Conservation (phyloP, 805 yeast genomes). For the Wickerhamomyces bisporus region DNA sequence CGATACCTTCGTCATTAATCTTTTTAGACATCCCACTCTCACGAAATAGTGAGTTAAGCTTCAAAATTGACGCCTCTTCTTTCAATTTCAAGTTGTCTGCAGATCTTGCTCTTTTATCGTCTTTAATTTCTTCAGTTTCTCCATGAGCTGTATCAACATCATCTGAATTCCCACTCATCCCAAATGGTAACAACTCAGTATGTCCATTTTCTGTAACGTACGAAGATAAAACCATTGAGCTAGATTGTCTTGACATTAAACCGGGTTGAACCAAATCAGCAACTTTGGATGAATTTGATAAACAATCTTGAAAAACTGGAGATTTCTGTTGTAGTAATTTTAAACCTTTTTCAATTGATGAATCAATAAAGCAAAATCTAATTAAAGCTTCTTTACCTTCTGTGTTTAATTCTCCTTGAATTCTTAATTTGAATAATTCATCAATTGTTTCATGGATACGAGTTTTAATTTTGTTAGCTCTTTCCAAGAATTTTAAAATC, state of each 20-base stretch:
- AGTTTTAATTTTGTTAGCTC: slow-evolving; percentile 32
- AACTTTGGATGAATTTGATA: neutral
- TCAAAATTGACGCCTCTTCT: slow-evolving; percentile 22
- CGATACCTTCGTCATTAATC: slow-evolving; percentile 22
- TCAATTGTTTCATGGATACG: slow-evolving; percentile 44
- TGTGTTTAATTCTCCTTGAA: slow-evolving; percentile 47
- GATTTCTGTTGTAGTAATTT: slow-evolving; percentile 28
- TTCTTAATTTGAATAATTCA: slow-evolving; percentile 55
- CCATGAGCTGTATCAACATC: slow-evolving; percentile 23
- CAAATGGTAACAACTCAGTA: slow-evolving; percentile 33
- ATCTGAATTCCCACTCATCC: slow-evolving; percentile 23
- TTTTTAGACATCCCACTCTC: slow-evolving; percentile 13
- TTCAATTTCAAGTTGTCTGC: slow-evolving; percentile 16
- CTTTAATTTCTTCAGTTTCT: slow-evolving; percentile 27
- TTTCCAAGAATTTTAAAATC: slow-evolving; percentile 30
- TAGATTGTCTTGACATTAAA: slow-evolving; percentile 12
- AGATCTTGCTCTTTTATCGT: slow-evolving; percentile 14
- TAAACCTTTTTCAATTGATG: slow-evolving; percentile 57
- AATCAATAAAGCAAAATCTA: slow-evolving; percentile 64
- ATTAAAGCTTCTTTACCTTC: slow-evolving; percentile 80
- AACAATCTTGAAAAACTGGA: slow-evolving; percentile 3
- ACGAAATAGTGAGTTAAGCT: slow-evolving; percentile 12
- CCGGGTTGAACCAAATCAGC: neutral
- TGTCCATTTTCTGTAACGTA: slow-evolving; percentile 27
- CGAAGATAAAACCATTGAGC: slow-evolving; percentile 20